Conservation (phyloP, 306 rosid genomes). For the Geum urbanum region DNA sequence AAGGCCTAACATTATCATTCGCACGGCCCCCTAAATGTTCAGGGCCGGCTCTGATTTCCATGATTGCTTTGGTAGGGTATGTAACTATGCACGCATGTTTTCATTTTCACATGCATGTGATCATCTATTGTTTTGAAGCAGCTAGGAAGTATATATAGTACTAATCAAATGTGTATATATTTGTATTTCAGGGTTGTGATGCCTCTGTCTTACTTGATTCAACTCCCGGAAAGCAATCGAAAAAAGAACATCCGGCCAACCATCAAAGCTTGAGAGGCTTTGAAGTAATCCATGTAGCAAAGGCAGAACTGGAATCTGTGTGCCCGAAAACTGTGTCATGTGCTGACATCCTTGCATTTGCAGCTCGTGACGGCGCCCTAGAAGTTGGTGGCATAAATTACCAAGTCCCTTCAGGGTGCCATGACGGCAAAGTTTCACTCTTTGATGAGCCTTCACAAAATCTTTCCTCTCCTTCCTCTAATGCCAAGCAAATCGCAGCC, state of each 20-base stretch:
- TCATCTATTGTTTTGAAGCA: no score
- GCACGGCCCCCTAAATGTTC: no score
- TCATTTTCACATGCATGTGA: neutral
- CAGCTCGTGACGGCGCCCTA: conserved; percentile 34
- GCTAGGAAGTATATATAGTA: no score
- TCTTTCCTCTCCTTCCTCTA: conserved; percentile 19
- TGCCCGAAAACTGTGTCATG: conserved; percentile 42
- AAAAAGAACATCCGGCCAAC: conserved; percentile 35
- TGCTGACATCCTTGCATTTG: conserved; percentile 41
- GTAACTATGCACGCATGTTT: neutral
- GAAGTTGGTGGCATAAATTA: conserved; percentile 28
- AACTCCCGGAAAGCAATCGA: conserved; percentile 24
- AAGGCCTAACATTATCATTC: no score
- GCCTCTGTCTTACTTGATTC: conserved; percentile 34
- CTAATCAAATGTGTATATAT: neutral
- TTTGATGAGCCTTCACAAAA: conserved; percentile 1
- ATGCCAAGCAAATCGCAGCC: conserved; percentile 9
- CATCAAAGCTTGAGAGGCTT: conserved; percentile 37
- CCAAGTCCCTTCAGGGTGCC: conserved; percentile 34
- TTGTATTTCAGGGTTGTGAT: conserved; percentile 33
- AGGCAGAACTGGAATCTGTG: conserved; percentile 29
- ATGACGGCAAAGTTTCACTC: conserved; percentile 27
- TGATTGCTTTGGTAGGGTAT: conserved; percentile 46
- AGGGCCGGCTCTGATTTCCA: no score
- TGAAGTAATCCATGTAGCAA: conserved; percentile 36